Base-by-base conservation (phyloP, 768 basidiomycete genomes). In the Lactarius sp. region DNA sequence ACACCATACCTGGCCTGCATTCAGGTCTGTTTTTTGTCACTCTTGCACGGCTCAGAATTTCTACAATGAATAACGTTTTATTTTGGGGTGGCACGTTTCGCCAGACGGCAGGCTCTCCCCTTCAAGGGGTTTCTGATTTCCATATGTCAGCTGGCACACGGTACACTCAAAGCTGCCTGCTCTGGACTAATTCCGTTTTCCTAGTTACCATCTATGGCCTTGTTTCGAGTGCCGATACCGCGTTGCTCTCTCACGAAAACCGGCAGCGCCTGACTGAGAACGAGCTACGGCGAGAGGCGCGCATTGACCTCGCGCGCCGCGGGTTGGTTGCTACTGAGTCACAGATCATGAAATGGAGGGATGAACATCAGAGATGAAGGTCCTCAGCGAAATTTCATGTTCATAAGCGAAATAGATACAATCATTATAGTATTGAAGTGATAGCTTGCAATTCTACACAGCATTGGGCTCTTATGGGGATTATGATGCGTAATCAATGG, bases 281-380 rank as follows among this genome's bases (percentile, higher is more conserved):
- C 66, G 75, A 79, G 14, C 75, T 94, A 44, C 84, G 92, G 42
- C 80, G 83, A 56, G 80, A 90, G 72, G 92, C 92, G 10, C 80
- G 88, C 47, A 77, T 86, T 39, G 90, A 91, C 60, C 80, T 95
- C 52, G 84, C 87, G 18, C 80, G 84, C 44, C 83, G 83, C 64
- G 92, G 92, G 31, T 77, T 89, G 50, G 81, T 94, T 58, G 84
- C 85, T 2, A 93, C 92, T 7, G 92, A 95, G 73, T 84, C 88
- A 9, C 91, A 89, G 66, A 94, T 94, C 37, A 79, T 84, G 37
- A 85, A 84, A 72, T 95, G 92, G 92, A 87, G 82, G 71, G 81
- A 77, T 60, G 77, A 79, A 46, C 53, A 52, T 27, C 46, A 59
- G 6, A 52, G 41, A 8, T 59, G 22, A 52, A 14, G 52, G 54